Conservation (phyloP, 768 basidiomycete genomes). For the Suillus tomentosus region DNA sequence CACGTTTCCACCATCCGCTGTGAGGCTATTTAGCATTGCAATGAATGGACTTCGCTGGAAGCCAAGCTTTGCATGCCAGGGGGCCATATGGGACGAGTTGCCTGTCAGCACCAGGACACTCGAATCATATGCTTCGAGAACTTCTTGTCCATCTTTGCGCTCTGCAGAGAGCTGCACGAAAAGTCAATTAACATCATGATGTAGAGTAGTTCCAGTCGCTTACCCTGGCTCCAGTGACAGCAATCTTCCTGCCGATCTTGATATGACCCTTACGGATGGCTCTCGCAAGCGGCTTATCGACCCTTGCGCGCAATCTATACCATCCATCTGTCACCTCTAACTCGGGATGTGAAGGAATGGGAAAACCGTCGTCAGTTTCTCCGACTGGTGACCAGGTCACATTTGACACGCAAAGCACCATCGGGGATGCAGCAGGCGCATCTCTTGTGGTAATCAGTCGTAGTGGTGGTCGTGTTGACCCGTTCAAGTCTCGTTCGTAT, state of each 20-base stretch:
- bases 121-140: constrained; percentile 76
- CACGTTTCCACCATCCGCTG: constrained; percentile 78
- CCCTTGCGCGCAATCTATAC: constrained; percentile 80
- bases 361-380: constrained; percentile 38
- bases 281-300: constrained; percentile 72
- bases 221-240: constrained; percentile 78
- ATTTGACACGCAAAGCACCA: constrained; percentile 83
- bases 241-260: constrained; percentile 80
- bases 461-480: constrained; percentile 77
- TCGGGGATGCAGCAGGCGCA: constrained; percentile 72
- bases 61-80: constrained; percentile 90
- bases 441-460: constrained; percentile 84
- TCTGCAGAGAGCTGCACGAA: constrained; percentile 61
- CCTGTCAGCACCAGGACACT: constrained; percentile 69
- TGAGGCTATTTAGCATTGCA: constrained; percentile 77
- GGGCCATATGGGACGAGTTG: constrained; percentile 83
- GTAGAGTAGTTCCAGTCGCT: constrained; percentile 24
- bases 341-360: constrained; percentile 48
- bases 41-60: constrained; percentile 68
- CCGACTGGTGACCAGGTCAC: constrained; percentile 55
- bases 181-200: background rate
- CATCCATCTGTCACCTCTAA: constrained; percentile 98
- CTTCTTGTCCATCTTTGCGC: constrained; percentile 76
- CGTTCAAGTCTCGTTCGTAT: constrained; percentile 85
- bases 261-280: constrained; percentile 70